A percentile compares a stretch with the other conserved stretches of the same genome.
These are phyloP conservation scores for Bretziella fagacearum DNA, from an alignment of 2,329 filamentous ascomycete species.

Conservation along the genomic window DNA sequence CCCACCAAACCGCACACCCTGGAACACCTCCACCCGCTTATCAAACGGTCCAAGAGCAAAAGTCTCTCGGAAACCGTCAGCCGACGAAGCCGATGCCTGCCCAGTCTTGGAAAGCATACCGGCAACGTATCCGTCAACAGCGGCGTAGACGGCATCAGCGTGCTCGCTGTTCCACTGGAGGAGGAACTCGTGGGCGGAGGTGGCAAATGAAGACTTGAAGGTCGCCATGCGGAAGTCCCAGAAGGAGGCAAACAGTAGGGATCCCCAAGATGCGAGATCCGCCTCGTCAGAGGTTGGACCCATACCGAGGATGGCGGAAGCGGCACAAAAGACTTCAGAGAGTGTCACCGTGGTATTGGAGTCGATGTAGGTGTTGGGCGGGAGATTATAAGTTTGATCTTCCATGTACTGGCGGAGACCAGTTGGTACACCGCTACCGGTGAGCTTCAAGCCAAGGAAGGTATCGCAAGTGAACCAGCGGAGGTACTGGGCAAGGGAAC, in stretches of 20 bases:
- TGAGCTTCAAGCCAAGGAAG: slow-evolving; percentile 6
- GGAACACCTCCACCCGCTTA: slow-evolving; percentile 4
- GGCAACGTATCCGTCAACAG: slow-evolving; percentile 11
- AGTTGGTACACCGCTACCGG: not conserved
- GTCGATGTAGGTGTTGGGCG: not conserved
- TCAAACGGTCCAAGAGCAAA: not conserved
- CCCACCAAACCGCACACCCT: slow-evolving; percentile 6
- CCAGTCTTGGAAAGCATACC: not conserved
- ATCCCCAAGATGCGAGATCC: slow-evolving; percentile 10
- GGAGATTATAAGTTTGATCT: not conserved
- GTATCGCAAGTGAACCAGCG: slow-evolving; percentile 12
- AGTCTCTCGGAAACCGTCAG: not conserved
- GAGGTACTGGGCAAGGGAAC: slow-evolving; percentile 2
- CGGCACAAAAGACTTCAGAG: slow-evolving; percentile 4
- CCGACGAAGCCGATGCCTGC: not conserved
- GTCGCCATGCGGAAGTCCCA: slow-evolving; percentile 6
- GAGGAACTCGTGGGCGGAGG: slow-evolving; percentile 6
- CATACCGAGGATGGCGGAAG: slow-evolving; percentile 1
- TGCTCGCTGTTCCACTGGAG: slow-evolving; percentile 4
- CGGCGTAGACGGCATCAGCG: not conserved
- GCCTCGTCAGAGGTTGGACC: slow-evolving; percentile 6
- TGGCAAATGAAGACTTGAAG: slow-evolving; percentile 7
- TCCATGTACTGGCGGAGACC: slow-evolving; percentile 5
- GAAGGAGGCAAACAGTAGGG: slow-evolving; percentile 6
- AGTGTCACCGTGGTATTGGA: not conserved